Evolutionary conservation across 768 basidiomycete species (phyloP).

Genomic region (Saitozyma sp.): DNA sequence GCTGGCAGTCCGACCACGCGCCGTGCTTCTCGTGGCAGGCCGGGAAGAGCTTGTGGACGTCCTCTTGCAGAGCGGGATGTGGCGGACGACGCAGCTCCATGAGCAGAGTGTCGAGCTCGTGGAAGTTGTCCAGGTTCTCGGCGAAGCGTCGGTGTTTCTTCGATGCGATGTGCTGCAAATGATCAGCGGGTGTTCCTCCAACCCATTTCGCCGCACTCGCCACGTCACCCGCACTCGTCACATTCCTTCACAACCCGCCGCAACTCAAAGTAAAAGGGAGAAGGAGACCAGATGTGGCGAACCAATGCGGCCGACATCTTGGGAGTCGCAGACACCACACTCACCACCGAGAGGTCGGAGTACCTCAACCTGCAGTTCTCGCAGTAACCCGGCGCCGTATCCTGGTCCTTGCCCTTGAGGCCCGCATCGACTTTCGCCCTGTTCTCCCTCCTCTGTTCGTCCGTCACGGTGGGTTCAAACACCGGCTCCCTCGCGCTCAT

Average conservation of each 20-base stretch:
- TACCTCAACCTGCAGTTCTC: constrained; percentile 93
- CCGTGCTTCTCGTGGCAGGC: neutral
- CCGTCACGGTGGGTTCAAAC: constrained; percentile 12
- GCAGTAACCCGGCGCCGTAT: constrained; percentile 85
- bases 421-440: constrained; percentile 40
- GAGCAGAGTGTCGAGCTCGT: constrained; percentile 73
- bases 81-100: constrained; percentile 31
- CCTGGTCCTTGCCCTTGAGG: constrained; percentile 25
- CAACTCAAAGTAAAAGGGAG: no score
- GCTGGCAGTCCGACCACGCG: no score
- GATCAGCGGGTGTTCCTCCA: constrained; percentile 8
- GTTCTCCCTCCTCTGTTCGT: constrained; percentile 34
- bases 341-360: constrained; percentile 76
- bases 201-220: neutral
- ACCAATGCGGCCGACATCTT: no score
- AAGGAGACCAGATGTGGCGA: neutral
- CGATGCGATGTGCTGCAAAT: constrained; percentile 66
- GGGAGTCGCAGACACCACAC: no score
- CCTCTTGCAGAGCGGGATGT: constrained; percentile 8
- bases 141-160: constrained; percentile 83
- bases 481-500: constrained; percentile 32
- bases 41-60: neutral
- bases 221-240: no score
- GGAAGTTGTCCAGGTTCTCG: constrained; percentile 71
- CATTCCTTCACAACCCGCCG: no score